A percentile compares a stretch with the other conserved stretches of the same genome.
These are phyloP conservation scores for Odontarrhena argentea DNA, from an alignment of 345 rosid species.

Conservation along the genomic window DNA sequence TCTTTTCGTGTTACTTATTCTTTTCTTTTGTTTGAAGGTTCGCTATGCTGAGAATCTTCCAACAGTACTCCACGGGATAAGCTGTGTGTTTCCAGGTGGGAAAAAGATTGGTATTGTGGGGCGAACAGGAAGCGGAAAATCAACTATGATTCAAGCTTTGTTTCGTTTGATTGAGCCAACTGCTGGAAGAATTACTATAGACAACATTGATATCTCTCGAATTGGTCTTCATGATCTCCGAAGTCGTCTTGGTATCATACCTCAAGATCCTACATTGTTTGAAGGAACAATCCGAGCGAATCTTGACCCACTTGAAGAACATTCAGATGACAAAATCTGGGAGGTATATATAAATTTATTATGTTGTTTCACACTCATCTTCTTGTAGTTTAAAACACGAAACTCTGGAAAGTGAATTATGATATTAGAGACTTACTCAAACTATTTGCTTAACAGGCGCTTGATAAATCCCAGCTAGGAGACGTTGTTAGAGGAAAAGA, in stretches of 20 bases:
- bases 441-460: slow-evolving; percentile 58
- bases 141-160: slow-evolving; percentile 95
- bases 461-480: slow-evolving; percentile 95
- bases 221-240: slow-evolving; percentile 99
- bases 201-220: slow-evolving; percentile 84
- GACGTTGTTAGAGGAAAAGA: slow-evolving; percentile 83
- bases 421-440: slow-evolving; percentile 14
- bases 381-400: not conserved
- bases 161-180: slow-evolving; percentile 93
- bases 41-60: slow-evolving; percentile 98
- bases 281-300: slow-evolving; percentile 95
- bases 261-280: slow-evolving; percentile 96
- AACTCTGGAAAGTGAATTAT: not conserved
- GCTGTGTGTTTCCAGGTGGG: slow-evolving; percentile 90
- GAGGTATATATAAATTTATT: slow-evolving; percentile 51
- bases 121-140: slow-evolving; percentile 98
- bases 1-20: slow-evolving; percentile 18
- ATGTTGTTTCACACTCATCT: slow-evolving; percentile 4
- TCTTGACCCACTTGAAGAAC: slow-evolving; percentile 98
- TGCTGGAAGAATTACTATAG: slow-evolving; percentile 78
- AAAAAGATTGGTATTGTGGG: slow-evolving; percentile 98
- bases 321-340: slow-evolving; percentile 87
- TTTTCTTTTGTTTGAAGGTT: slow-evolving; percentile 51
- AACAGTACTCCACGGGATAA: slow-evolving; percentile 81
- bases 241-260: slow-evolving; percentile 89